These are phyloP conservation scores for Diospyros kaki DNA, from an alignment of 148 eudicot genomes.

Conservation along the genomic window DNA sequence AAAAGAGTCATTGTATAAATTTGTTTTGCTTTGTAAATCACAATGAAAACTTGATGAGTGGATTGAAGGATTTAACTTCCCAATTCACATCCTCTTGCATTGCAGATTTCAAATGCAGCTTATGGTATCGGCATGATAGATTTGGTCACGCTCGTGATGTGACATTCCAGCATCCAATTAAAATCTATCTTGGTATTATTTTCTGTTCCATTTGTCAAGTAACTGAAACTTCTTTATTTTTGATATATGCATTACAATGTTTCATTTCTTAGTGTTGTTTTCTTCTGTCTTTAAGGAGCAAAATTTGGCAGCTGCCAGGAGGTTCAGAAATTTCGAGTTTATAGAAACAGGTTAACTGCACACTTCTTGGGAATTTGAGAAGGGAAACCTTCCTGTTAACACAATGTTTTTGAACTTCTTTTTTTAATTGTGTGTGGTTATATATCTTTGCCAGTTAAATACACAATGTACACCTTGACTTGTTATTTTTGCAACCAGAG, in stretches of 20 bases:
- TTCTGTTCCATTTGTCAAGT: neutral
- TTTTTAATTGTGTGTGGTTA: neutral
- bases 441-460: neutral
- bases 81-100: constrained; percentile 15
- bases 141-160: constrained; percentile 57
- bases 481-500: neutral
- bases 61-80: neutral
- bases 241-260: neutral
- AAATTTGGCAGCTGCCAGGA: constrained; percentile 83
- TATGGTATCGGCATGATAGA: constrained; percentile 60
- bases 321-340: constrained; percentile 65
- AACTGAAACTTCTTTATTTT: neutral
- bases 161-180: constrained; percentile 86
- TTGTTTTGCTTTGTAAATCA: neutral
- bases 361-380: neutral
- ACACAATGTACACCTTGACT: neutral
- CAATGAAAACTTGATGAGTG: neutral
- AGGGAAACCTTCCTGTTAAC: neutral
- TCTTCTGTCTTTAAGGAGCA: constrained; percentile 53
- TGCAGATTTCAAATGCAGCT: constrained; percentile 69
- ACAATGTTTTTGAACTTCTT: neutral
- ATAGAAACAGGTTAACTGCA: constrained; percentile 52
- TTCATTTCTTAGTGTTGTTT: constrained; percentile 9
- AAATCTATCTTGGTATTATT: constrained; percentile 75
- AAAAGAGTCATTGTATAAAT: neutral